Evolutionary conservation across 768 basidiomycete species (phyloP).

Genomic region (Glaciozyma martinii): DNA sequence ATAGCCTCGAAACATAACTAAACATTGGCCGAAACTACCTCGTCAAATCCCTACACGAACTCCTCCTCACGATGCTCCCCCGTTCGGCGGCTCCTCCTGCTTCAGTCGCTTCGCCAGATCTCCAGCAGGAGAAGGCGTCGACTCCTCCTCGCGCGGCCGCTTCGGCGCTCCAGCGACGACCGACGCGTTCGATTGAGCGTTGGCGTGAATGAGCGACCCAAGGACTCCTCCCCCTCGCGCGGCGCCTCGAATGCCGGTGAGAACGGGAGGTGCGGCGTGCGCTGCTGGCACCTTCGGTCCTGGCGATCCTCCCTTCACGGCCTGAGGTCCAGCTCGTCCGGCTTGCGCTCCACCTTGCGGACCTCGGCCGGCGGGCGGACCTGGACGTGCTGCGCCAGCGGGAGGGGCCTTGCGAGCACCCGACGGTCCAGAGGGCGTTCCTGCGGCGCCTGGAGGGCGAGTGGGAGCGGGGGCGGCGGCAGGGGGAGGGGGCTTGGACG

Average conservation of each 20-base stretch:
- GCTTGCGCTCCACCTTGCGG: background rate
- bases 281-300: background rate
- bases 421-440: constrained; percentile 5
- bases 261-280: background rate
- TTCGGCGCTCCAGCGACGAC: constrained; percentile 17
- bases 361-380: constrained; percentile 5
- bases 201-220: background rate
- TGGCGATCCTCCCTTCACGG: background rate
- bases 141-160: constrained; percentile 27
- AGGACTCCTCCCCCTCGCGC: constrained; percentile 17
- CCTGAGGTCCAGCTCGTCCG: constrained; percentile 9
- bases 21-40: background rate
- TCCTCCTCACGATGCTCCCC: background rate
- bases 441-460: constrained; percentile 10
- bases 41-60: too few species aligned
- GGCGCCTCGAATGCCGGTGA: constrained; percentile 6
- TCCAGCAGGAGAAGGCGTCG: background rate
- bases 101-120: constrained; percentile 9
- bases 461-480: background rate
- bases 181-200: too few species aligned
- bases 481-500: constrained; percentile 17
- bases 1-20: background rate
- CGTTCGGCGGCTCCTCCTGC: background rate
- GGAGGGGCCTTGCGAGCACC: constrained; percentile 35
- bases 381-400: constrained; percentile 26